Evolutionary conservation across 2,329 filamentous ascomycete species (phyloP).

Genomic region (Elsinoe arachidis): DNA sequence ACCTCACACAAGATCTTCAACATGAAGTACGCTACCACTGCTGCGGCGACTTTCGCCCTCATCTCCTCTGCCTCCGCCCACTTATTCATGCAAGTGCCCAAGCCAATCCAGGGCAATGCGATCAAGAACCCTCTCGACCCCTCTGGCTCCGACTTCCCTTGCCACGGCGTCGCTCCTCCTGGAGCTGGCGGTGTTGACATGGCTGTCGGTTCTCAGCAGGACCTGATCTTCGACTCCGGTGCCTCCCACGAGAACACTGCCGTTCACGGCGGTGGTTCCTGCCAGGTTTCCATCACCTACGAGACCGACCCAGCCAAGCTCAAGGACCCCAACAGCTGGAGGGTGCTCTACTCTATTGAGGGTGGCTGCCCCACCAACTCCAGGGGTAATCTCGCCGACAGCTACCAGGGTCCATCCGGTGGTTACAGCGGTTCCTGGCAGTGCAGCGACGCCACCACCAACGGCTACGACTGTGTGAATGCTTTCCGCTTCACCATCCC

Average conservation of each 20-base stretch:
- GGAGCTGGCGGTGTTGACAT: constrained; percentile 46
- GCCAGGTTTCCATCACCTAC: constrained; percentile 78
- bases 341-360: constrained; percentile 80
- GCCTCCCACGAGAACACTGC: constrained; percentile 50
- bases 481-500: constrained; percentile 66
- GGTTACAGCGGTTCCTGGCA: constrained; percentile 10
- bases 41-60: constrained; percentile 42
- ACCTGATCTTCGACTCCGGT: constrained; percentile 50
- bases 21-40: constrained; percentile 39
- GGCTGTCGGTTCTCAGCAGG: constrained; percentile 52
- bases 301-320: constrained; percentile 57
- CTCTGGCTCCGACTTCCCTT: constrained; percentile 66
- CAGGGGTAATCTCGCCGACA: constrained; percentile 47
- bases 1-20: constrained; percentile 26
- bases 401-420: constrained; percentile 8
- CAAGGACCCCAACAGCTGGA: constrained; percentile 55
- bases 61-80: constrained; percentile 59
- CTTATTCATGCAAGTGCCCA: constrained; percentile 62
- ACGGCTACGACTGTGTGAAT: constrained; percentile 30
- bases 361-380: constrained; percentile 70
- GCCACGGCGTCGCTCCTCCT: constrained; percentile 53
- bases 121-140: constrained; percentile 56
- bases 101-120: constrained; percentile 48
- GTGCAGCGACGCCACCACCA: constrained; percentile 13
- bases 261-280: constrained; percentile 83